Conservation (phyloP, 805 yeast species). For the Kockiozyma suomiensis region DNA sequence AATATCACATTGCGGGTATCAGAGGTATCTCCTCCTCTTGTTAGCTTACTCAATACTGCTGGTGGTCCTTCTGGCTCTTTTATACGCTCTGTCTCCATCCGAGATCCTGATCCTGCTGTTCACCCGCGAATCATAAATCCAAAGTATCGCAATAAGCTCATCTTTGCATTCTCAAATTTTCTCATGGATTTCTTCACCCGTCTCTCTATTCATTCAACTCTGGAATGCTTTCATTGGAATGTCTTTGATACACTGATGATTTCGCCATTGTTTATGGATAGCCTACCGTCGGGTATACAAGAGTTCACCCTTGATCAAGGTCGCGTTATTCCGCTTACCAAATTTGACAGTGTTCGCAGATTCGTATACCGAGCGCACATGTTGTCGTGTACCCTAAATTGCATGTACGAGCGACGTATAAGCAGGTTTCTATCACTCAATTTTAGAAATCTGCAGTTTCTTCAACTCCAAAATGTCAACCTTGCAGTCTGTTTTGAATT, state of each 20-base stretch:
- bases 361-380: constrained; percentile 30
- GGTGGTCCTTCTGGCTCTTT: constrained; percentile 21
- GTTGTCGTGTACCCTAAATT: constrained; percentile 30
- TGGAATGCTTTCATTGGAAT: constrained; percentile 30
- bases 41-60: constrained; percentile 14
- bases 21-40: constrained; percentile 7
- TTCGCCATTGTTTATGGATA: constrained; percentile 29
- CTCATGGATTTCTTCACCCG: constrained; percentile 18
- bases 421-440: constrained; percentile 20
- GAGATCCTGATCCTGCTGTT: constrained; percentile 29
- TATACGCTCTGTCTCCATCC: constrained; percentile 21
- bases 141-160: constrained; percentile 30
- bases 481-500: constrained; percentile 29
- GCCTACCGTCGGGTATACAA: constrained; percentile 17
- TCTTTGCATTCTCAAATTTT: constrained; percentile 25
- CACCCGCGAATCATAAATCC: constrained; percentile 31
- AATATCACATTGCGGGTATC: constrained; percentile 19
- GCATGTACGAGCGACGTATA: constrained; percentile 25
- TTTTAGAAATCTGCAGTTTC: background rate
- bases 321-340: constrained; percentile 23
- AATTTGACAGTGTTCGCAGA: constrained; percentile 15
- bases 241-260: constrained; percentile 30
- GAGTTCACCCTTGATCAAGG: constrained; percentile 29
- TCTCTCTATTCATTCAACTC: constrained; percentile 1
- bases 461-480: constrained; percentile 31